Base-by-base conservation (phyloP, 352 stramenopile species). In the Globisporangium acanthophoron region DNA sequence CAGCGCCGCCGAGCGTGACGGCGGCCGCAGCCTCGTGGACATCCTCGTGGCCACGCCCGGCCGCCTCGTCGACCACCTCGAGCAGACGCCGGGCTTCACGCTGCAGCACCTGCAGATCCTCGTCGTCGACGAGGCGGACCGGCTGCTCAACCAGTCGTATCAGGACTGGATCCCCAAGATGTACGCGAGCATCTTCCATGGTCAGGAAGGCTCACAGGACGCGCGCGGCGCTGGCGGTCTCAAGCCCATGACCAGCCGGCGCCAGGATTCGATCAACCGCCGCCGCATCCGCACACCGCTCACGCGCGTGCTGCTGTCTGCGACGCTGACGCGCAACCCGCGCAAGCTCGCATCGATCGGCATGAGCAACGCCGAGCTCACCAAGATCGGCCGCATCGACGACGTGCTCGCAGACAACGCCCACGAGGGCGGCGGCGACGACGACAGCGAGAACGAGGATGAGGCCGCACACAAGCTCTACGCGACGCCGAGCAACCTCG, bases 31-130 rank as follows among this genome's bases (percentile, higher is more conserved):
- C 64, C 76, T 91, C 21, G 86, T 99, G 21, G 96, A 99, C 73
- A 97, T 99, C 57, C 64, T 99, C 37, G 93, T 99, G 24, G 89
- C 89, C n/a, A 99, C 97, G 21, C 96, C 96, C 1, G 97, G 97
- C 27, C 85, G 96, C 52, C 80, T 99, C 15, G 85, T 99, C 27
- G 96, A 99, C 69, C 96, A 99, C 73, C 66, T 99, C 31, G 88
- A 98, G 64, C 86, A 96, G 62, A 99, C 97, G 20, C 90, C 86
- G n/a, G 96, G 95, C 40, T 99, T 99, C 62, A 98, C 94, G 52
- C 71, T 99, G 58, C 91, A 98, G 64, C 95, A 99, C 68, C 71
- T 99, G 52, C 78, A 94, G 67, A 98, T 97, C 65, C 80, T 99
- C 45, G 92, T 99, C 3, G 87, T 99, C 33, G 97, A 99, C 61